Evolutionary conservation across 495 filamentous ascomycete species (phyloP).

Genomic region (Trichodelitschia bisporula): DNA sequence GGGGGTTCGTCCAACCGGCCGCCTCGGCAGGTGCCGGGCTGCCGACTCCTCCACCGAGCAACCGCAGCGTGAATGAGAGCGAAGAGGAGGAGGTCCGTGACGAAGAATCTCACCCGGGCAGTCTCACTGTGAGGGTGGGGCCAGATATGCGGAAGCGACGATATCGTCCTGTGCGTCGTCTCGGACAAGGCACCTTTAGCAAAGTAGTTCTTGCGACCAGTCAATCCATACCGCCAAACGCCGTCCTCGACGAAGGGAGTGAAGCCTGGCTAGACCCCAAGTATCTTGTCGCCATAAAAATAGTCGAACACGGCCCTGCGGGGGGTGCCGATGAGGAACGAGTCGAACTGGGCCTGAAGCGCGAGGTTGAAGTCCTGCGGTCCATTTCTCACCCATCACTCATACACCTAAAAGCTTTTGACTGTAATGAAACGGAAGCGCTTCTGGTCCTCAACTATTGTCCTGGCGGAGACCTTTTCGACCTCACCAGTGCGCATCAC

Average conservation of each 20-base stretch:
- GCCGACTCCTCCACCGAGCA: constrained; percentile 50
- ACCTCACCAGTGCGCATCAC: constrained; percentile 48
- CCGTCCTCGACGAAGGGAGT: constrained; percentile 10
- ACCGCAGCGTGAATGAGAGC: constrained; percentile 22
- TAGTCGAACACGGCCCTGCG: constrained; percentile 80
- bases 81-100: constrained; percentile 21
- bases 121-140: constrained; percentile 4
- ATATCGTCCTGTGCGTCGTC: constrained; percentile 23
- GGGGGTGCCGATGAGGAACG: constrained; percentile 78
- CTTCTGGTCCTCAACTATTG: constrained; percentile 78
- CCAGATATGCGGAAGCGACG: constrained; percentile 5
- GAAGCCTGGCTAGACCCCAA: constrained; percentile 22
- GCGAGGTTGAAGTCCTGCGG: constrained; percentile 83
- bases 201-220: constrained; percentile 73
- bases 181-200: constrained; percentile 91
- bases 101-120: constrained; percentile 13
- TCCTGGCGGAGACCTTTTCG: constrained; percentile 84
- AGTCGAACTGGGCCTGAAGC: constrained; percentile 73
- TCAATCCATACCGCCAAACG: no score
- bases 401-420: constrained; percentile 73
- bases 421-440: constrained; percentile 41
- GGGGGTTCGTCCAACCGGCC: constrained; percentile 30
- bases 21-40: constrained; percentile 26
- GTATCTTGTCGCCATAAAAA: constrained; percentile 76
- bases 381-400: constrained; percentile 68